Evolutionary conservation across 768 basidiomycete genomes (phyloP), one percentile per base, ranked within the genome.

Genomic region (Collybia sordida): DNA sequence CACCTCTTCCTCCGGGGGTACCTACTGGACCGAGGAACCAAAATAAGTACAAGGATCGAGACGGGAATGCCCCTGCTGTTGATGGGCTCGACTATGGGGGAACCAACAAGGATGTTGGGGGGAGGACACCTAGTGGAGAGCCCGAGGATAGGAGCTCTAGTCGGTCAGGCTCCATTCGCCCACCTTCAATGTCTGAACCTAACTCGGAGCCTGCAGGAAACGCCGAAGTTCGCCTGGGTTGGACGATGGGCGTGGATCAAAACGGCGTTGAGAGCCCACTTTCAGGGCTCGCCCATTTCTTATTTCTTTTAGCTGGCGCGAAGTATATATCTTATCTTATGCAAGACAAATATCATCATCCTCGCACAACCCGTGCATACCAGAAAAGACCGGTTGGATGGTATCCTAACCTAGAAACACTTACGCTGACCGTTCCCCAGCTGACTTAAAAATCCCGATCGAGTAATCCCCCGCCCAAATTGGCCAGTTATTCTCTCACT

Each of bases 71-170:
- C 1, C 86, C 89, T 52, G 89, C 89, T 22, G 88, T 90, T 11
- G 90, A 93, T 61, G 90, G 91, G n/a, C 67, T 93, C 59, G 91
- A 93, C 63, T 93, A 93, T 57, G 90, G 89, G 2, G 89, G 85
- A 38, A 78, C 60, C 22, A 72, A 67, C 47, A 75, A 77, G 56
- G 67, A 64, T 35, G 48, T 66, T 47, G 63, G 71, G 12, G 73
- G 78, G 36, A 68, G 84, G 55, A 86, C 82, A 42, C 78, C 84
- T 0, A 83, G 81, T 46, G 78, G 79, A 17, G 86, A 89, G 55
- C 79, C 83, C 27, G 86, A 88, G 58, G 86, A 88, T 45, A 76
- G 85, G 56, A 73, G 75, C 53, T 77, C 80, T 48, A 76, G 80
- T 58, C 76, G 81, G 84, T 79, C 58, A 62, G 78, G 63, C n/a